Conservation (phyloP, 2,329 filamentous ascomycete genomes). For the Aspergillus niger region DNA sequence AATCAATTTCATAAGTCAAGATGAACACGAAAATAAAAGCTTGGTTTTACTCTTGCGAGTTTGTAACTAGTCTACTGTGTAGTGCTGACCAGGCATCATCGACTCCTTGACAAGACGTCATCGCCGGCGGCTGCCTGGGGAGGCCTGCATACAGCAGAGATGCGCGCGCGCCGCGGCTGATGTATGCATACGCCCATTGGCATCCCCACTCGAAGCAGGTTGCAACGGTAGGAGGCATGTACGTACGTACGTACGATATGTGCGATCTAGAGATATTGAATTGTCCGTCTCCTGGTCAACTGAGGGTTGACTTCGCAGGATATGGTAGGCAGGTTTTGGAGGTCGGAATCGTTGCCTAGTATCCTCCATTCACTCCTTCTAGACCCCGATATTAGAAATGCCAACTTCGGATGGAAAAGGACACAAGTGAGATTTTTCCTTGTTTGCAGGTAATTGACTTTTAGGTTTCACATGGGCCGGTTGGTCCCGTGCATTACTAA, state of each 20-base stretch:
- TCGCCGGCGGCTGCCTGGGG: slow-evolving; percentile 1
- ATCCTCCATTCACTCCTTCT: not conserved
- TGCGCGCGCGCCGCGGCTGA: not conserved
- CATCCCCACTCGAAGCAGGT: not conserved
- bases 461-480: slow-evolving; percentile 3
- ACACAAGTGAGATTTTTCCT: no score
- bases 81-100: not conserved
- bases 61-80: not conserved
- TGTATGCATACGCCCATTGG: not conserved
- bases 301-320: not conserved
- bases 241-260: not conserved
- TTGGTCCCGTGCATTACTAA: slow-evolving; percentile 3
- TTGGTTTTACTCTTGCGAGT: not conserved
- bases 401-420: not conserved
- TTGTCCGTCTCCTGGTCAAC: not conserved
- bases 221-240: not conserved
- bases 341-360: not conserved
- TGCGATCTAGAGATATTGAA: not conserved
- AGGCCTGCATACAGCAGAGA: not conserved
- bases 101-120: not conserved
- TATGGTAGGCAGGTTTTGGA: not conserved
- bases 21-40: not conserved
- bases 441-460: not conserved
- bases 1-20: not conserved
- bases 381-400: not conserved